Evolutionary conservation across 1,284 basidiomycete species (phyloP).

Genomic region (Phellopilus nigrolimitatus): DNA sequence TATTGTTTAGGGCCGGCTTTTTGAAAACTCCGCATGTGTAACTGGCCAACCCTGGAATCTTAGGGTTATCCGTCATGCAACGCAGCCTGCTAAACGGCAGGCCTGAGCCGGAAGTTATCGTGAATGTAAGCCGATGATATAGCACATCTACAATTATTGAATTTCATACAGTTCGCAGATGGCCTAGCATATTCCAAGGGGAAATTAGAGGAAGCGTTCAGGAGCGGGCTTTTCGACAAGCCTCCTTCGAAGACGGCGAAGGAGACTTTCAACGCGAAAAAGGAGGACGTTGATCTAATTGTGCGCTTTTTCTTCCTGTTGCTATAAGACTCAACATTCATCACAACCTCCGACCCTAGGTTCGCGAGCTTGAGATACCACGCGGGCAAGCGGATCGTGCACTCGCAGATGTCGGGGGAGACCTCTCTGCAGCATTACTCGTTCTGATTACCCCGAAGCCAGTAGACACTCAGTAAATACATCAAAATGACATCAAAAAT

Average conservation of each 20-base stretch:
- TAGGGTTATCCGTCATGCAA: slow-evolving; percentile 14
- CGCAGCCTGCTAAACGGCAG: slow-evolving; percentile 40
- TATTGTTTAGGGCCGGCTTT: no score
- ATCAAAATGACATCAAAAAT: no score
- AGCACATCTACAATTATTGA: slow-evolving; percentile 23
- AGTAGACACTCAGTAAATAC: no score
- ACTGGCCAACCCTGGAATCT: no score
- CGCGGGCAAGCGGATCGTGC: slow-evolving; percentile 53
- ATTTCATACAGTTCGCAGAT: slow-evolving; percentile 47
- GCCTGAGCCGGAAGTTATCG: slow-evolving; percentile 63
- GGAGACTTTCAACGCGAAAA: slow-evolving; percentile 36
- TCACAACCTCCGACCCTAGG: slow-evolving; percentile 35
- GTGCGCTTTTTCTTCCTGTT: slow-evolving; percentile 35
- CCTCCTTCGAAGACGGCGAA: slow-evolving; percentile 40
- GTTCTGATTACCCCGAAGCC: slow-evolving; percentile 28
- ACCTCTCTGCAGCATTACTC: slow-evolving; percentile 40
- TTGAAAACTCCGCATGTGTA: no score
- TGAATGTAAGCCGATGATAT: slow-evolving; percentile 39
- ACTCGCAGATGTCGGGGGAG: slow-evolving; percentile 44
- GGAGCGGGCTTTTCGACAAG: slow-evolving; percentile 50
- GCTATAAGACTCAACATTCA: neutral
- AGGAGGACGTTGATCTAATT: slow-evolving; percentile 61
- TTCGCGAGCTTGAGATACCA: slow-evolving; percentile 60
- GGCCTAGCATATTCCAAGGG: slow-evolving; percentile 62
- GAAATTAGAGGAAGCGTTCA: slow-evolving; percentile 60